phyloP scores from a whole-genome alignment of 208 protist species.

The Leishmania martiniquensis region DNA sequence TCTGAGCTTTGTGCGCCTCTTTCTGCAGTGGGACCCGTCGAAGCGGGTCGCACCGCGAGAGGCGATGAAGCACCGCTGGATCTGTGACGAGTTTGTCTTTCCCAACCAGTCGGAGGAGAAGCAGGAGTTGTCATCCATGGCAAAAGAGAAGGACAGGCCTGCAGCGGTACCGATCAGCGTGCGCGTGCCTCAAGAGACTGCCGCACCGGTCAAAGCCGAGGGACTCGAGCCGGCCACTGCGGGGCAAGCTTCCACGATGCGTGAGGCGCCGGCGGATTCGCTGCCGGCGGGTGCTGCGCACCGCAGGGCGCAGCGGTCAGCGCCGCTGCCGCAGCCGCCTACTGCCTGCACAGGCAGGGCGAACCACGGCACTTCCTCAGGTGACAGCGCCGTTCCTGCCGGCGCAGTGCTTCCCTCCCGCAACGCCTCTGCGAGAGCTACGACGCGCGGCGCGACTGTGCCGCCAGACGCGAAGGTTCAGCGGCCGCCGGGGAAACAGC shows the following conservation, averaged over 20 bases:
- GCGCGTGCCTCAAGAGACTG: neutral
- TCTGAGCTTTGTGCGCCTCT: slow-evolving; percentile 68
- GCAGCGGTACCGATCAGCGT: neutral
- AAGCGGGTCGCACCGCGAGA: slow-evolving; percentile 53
- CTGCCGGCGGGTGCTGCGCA: neutral
- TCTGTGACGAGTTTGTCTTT: slow-evolving; percentile 63
- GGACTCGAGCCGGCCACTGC: neutral
- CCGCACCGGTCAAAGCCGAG: neutral
- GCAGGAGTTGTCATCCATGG: neutral
- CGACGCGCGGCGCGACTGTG: neutral
- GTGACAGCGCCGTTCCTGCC: neutral
- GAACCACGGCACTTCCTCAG: neutral
- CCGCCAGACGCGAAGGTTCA: neutral
- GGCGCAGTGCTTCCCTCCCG: neutral
- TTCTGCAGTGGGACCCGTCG: slow-evolving; percentile 73
- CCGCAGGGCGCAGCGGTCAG: neutral
- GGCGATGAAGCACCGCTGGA: slow-evolving; percentile 83
- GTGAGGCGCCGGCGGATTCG: neutral
- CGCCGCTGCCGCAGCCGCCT: neutral
- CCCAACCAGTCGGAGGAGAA: neutral
- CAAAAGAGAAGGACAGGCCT: neutral
- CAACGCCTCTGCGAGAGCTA: neutral
- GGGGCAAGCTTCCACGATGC: neutral
- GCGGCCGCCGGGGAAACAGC: slow-evolving; percentile 2
- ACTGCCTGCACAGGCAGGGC: neutral